Conservation (phyloP, 257 asterid genomes). For the Euphrasia confusa region DNA sequence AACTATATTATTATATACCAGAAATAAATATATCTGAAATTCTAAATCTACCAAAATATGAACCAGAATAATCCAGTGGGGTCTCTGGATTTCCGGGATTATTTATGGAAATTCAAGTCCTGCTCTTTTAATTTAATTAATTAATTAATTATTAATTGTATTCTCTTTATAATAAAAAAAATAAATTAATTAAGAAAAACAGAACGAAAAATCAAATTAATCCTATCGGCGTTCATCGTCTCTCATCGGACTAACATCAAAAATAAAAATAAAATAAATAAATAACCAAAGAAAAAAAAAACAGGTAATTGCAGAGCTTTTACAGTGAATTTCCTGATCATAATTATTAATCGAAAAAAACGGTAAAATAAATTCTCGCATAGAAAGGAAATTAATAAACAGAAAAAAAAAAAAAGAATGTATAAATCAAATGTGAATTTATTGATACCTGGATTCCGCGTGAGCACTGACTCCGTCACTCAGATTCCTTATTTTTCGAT, state of each 20-base stretch:
- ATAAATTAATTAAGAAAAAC: too few species aligned
- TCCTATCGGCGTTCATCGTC: neutral
- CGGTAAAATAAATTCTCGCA: neutral
- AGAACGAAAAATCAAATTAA: neutral
- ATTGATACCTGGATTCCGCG: conserved; percentile 17
- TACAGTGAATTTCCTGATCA: neutral
- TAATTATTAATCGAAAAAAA: neutral
- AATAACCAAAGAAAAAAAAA: too few species aligned
- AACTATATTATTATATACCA: neutral
- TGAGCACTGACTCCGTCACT: neutral
- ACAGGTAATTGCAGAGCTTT: neutral
- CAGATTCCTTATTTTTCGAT: too few species aligned
- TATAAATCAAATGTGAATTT: conserved; percentile 4
- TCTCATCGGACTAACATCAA: too few species aligned
- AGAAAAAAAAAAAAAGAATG: neutral
- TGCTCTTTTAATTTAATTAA: too few species aligned
- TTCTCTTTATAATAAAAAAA: too few species aligned
- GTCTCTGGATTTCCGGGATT: neutral
- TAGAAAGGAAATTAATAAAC: neutral
- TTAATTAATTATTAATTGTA: neutral
- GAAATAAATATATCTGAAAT: neutral
- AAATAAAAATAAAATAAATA: too few species aligned
- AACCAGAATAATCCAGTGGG: conserved; percentile 13
- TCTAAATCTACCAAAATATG: neutral
- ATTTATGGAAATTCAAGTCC: too few species aligned